Evolutionary conservation across 352 stramenopile genomes (phyloP).

Genomic region (Globisporangium yorkense): DNA sequence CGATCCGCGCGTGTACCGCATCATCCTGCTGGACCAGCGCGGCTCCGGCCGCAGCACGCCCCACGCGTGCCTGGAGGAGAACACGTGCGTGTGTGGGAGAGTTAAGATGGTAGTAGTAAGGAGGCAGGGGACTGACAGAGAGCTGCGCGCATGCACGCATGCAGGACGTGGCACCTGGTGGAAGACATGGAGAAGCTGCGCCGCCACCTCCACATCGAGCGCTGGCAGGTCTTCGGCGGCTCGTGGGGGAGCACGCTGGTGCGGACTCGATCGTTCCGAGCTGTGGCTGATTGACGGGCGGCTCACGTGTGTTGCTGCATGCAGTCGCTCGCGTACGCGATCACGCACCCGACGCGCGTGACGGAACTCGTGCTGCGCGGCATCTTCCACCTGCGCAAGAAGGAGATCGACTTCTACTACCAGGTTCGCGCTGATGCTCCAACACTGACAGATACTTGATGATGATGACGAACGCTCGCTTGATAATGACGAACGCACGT

Average conservation of each 20-base stretch:
- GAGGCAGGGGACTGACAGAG: not conserved
- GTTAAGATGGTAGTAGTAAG: not conserved
- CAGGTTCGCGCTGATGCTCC: slow-evolving; percentile 29
- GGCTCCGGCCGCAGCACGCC: slow-evolving; percentile 87
- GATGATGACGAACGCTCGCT: no score
- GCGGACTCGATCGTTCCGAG: not conserved
- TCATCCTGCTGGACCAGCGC: slow-evolving; percentile 93
- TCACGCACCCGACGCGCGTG: slow-evolving; percentile 77
- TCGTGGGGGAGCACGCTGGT: slow-evolving; percentile 93
- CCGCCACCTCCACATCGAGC: slow-evolving; percentile 78
- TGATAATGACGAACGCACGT: no score
- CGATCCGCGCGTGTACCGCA: slow-evolving; percentile 87
- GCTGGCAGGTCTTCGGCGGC: slow-evolving; percentile 93
- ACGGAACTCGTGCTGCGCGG: slow-evolving; percentile 89
- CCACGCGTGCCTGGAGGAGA: slow-evolving; percentile 83
- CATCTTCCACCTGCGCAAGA: slow-evolving; percentile 89
- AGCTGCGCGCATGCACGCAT: not conserved
- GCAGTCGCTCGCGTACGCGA: slow-evolving; percentile 88
- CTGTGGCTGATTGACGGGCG: not conserved
- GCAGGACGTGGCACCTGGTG: slow-evolving; percentile 85
- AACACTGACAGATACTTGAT: not conserved
- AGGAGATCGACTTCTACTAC: slow-evolving; percentile 94
- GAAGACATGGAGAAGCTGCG: slow-evolving; percentile 92
- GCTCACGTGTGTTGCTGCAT: not conserved
- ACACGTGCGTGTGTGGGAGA: slow-evolving; percentile 49